A percentile compares a stretch with the other conserved stretches of the same genome.
phyloP scores from a whole-genome alignment of 768 basidiomycete genomes.

The Rhodotorula paludigena region DNA sequence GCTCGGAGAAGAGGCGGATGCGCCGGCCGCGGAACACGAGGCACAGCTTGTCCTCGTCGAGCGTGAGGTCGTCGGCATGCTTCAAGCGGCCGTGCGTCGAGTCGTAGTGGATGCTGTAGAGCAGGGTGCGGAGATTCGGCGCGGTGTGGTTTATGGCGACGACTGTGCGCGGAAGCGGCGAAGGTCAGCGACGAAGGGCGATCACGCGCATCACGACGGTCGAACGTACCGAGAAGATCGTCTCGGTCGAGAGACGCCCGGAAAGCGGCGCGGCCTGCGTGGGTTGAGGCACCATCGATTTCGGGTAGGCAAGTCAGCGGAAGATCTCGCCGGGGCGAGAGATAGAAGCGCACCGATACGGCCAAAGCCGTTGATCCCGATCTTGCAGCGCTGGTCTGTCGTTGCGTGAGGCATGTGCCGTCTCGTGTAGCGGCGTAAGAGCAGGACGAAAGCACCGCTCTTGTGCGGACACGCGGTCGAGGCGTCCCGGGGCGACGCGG shows the following conservation, averaged over 20 bases:
- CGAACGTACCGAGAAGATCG: slow-evolving; percentile 27
- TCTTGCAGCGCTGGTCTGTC: too few species aligned
- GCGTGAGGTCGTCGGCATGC: slow-evolving; percentile 38
- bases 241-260: slow-evolving; percentile 34
- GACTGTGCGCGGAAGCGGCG: slow-evolving; percentile 40
- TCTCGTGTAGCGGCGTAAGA: too few species aligned
- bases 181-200: too few species aligned
- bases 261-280: slow-evolving; percentile 35
- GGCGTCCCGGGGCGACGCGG: too few species aligned
- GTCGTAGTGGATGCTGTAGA: slow-evolving; percentile 47
- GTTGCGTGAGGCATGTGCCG: too few species aligned
- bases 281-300: neutral
- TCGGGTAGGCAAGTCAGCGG: too few species aligned
- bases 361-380: slow-evolving; percentile 48
- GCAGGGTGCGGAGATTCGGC: slow-evolving; percentile 40
- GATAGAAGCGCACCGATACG: slow-evolving; percentile 38
- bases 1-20: slow-evolving; percentile 42
- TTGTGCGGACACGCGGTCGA: too few species aligned
- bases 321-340: too few species aligned
- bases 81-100: slow-evolving; percentile 46
- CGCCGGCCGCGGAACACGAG: slow-evolving; percentile 20
- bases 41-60: slow-evolving; percentile 15
- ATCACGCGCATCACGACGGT: too few species aligned
- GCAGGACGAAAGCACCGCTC: too few species aligned
- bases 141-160: slow-evolving; percentile 50